Evolutionary conservation across 2,329 filamentous ascomycete genomes (phyloP).

Genomic region (Aureobasidium subglaciale): DNA sequence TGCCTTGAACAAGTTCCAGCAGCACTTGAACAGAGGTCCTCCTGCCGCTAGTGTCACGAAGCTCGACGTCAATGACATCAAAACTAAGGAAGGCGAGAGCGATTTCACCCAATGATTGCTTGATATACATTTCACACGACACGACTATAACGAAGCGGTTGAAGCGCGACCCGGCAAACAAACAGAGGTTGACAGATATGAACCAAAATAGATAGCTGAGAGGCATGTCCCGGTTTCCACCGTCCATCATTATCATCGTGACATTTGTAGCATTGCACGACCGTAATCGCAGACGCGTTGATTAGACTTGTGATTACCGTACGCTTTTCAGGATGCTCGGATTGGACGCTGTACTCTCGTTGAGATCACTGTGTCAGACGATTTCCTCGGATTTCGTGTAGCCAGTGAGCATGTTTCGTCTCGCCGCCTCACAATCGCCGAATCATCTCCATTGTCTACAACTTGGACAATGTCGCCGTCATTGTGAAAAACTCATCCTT

Average conservation of each 20-base stretch:
- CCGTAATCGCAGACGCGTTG: no score
- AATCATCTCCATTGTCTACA: neutral
- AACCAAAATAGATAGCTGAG: neutral
- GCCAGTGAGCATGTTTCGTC: no score
- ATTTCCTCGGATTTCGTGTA: no score
- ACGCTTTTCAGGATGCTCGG: no score
- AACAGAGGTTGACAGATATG: neutral
- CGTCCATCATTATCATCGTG: no score
- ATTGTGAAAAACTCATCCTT: neutral
- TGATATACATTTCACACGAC: neutral
- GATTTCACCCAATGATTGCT: conserved; percentile 42
- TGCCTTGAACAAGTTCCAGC: conserved; percentile 61
- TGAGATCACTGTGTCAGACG: no score
- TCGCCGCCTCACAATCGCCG: neutral
- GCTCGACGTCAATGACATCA: conserved; percentile 62
- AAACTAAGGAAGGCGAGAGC: conserved; percentile 59
- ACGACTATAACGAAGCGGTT: neutral
- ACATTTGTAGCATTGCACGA: no score
- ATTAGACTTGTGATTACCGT: no score
- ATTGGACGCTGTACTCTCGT: no score
- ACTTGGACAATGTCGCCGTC: conserved; percentile 3
- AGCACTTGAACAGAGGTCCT: conserved; percentile 69
- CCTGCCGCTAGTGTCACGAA: conserved; percentile 64
- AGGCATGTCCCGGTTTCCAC: neutral
- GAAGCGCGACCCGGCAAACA: no score